Evolutionary conservation across 1,139 yeast species (phyloP).

Genomic region (Hansenula anomala): DNA sequence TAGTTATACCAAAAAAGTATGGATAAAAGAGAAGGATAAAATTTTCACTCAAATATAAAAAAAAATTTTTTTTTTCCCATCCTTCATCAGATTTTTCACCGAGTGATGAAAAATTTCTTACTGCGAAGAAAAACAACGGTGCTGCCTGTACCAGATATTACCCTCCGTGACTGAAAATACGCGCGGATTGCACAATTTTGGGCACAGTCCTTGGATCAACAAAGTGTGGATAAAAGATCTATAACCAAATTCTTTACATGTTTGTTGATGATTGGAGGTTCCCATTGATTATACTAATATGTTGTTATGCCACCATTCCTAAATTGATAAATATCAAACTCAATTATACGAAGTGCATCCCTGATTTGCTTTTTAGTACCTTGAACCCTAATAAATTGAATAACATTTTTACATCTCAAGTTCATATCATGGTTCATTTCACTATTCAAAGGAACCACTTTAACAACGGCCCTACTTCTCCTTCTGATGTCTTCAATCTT

Average conservation of each 20-base stretch:
- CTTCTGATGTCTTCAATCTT: conserved; percentile 25
- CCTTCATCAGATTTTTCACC: background rate
- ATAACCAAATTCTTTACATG: no score
- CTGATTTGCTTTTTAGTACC: conserved; percentile 22
- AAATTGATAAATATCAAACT: conserved; percentile 20
- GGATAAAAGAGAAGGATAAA: conserved; percentile 2
- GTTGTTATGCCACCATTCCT: conserved; percentile 9
- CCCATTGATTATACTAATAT: conserved; percentile 7
- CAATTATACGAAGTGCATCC: conserved; percentile 22
- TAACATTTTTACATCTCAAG: conserved; percentile 1
- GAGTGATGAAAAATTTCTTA: no score
- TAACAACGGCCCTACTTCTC: conserved; percentile 24
- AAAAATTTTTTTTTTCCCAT: conserved; percentile 11
- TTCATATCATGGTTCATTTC: conserved; percentile 6
- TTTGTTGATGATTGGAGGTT: no score
- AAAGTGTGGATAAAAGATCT: no score
- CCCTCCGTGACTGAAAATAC: background rate
- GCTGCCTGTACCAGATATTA: no score
- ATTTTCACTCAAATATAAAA: conserved; percentile 6
- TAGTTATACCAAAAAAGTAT: conserved; percentile 6
- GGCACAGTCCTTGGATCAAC: no score
- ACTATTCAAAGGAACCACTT: conserved; percentile 26
- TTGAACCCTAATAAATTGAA: conserved; percentile 26
- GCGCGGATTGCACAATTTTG: no score
- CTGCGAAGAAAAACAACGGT: no score